Percentiles rank a stretch among this genome's conserved stretches.
Evolutionary conservation across 805 yeast species (phyloP).

Genomic region (Nakazawaea siamensis): DNA sequence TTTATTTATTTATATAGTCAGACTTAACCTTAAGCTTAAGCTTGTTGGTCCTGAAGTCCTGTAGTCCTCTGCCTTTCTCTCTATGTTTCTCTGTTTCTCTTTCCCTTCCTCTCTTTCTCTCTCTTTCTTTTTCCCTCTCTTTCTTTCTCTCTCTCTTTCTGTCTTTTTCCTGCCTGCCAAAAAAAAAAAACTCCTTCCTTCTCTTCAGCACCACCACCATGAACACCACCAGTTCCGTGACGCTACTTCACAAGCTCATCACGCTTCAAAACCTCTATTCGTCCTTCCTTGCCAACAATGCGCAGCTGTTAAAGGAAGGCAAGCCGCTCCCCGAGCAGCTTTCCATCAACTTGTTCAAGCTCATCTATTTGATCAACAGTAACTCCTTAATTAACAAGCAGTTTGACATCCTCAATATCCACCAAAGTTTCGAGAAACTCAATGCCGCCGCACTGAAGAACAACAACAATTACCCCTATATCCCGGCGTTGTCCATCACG

Average conservation of each 20-base stretch:
- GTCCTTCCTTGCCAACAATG: slow-evolving; percentile 20
- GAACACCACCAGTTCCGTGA: slow-evolving; percentile 14
- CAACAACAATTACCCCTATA: slow-evolving; percentile 7
- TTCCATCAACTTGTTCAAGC: slow-evolving; percentile 25
- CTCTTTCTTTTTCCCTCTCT: background rate
- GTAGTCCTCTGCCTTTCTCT: no score
- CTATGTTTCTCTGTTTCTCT: background rate
- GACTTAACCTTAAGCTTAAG: no score
- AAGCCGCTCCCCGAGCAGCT: slow-evolving; percentile 24
- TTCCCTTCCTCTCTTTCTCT: background rate
- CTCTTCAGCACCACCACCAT: slow-evolving; percentile 1
- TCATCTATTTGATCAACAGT: slow-evolving; percentile 27
- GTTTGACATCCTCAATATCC: slow-evolving; percentile 24
- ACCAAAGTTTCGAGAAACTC: slow-evolving; percentile 17
- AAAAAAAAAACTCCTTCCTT: background rate
- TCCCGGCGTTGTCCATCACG: slow-evolving; percentile 21
- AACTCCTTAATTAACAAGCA: slow-evolving; percentile 27
- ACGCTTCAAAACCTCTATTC: slow-evolving; percentile 28
- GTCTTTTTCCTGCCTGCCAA: background rate
- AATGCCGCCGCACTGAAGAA: slow-evolving; percentile 9
- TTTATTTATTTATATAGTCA: no score
- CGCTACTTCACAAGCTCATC: slow-evolving; percentile 26
- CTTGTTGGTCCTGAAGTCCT: no score
- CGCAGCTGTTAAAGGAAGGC: slow-evolving; percentile 17
- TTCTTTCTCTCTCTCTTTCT: background rate